Base-by-base conservation (phyloP, 2,329 filamentous ascomycete genomes). In the Neopestalotiopsis sp. region DNA sequence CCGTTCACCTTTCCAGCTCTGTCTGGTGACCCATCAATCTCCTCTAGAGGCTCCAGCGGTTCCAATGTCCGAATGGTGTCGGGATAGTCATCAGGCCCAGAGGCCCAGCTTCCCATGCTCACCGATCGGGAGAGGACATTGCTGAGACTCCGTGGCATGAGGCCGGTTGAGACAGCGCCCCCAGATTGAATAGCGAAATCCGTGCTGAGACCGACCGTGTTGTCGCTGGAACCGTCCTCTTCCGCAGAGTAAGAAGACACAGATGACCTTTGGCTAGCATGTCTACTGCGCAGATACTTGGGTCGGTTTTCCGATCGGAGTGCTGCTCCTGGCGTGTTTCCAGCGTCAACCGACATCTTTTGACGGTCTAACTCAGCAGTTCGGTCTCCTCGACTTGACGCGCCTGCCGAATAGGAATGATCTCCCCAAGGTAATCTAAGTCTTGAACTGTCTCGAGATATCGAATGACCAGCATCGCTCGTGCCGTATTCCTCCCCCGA, bases 81-180 rank as follows among this genome's bases (percentile, higher is more conserved):
- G n/a, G 83, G 80, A 64, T 80, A 80, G 24, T 90, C 88, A n/a
- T 90, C 88, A 61, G 87, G 82, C 0, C 92, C 93, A 5, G 94
- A 97, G 2, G 90, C 92, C 82, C 97, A 94, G 78, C 95, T 98
- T 28, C 94, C 94, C 69, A 98, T 87, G 81, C 95, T 98, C 70
- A 95, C 91, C 12, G 94, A 89, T 30, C 95, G 88, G 24, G 91
- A 90, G 67, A 97, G 84, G 2, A 83, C 81, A 70, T 88, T 85
- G 77, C 86, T 88, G 30, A 83, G 77, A 67, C 81, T 84, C 49
- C 86, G 84, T 32, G 85, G 83, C 73, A 85, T 80, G 9, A 84
- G 87, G 70, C 82, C 76, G 1, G 85, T 83, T 1, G 93, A 90
- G 4, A 89, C 84, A 13, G 93, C 92, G 32, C 94, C 93, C 20